Conservation (phyloP, 495 filamentous ascomycete species). For the Penicillium argentinense region DNA sequence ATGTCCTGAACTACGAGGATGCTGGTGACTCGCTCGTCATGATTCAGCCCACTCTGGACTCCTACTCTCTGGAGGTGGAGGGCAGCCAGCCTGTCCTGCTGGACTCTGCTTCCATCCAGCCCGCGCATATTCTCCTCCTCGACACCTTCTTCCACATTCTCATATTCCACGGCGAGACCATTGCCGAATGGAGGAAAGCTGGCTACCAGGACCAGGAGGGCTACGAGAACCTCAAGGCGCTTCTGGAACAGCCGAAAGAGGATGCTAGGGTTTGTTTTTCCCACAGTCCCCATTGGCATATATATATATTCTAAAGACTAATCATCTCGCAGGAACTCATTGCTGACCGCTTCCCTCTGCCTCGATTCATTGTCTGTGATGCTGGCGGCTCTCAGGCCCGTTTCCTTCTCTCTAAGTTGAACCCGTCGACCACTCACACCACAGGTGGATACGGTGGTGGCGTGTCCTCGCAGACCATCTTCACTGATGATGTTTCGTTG, state of each 20-base stretch:
- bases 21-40: constrained; percentile 95
- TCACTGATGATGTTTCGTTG: constrained; percentile 97
- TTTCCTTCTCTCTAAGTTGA: constrained; percentile 96
- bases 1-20: constrained; percentile 97
- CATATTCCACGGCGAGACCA: constrained; percentile 97
- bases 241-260: constrained; percentile 95
- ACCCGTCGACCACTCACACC: constrained; percentile 97
- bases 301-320: neutral
- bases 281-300: neutral
- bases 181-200: constrained; percentile 97
- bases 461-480: constrained; percentile 95
- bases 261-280: constrained; percentile 76
- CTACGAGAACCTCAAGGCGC: constrained; percentile 90
- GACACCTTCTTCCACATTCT: constrained; percentile 99
- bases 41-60: constrained; percentile 98
- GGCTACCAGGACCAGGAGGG: constrained; percentile 98
- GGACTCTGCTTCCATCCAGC: constrained; percentile 94
- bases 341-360: constrained; percentile 93
- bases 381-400: constrained; percentile 97
- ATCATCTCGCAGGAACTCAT: constrained; percentile 76
- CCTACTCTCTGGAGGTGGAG: constrained; percentile 94
- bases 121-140: constrained; percentile 88
- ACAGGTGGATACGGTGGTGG: constrained; percentile 86
- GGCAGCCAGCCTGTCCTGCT: constrained; percentile 87
- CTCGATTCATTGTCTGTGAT: constrained; percentile 98